Percentiles rank a stretch among this genome's conserved stretches.
These are phyloP conservation scores for Cladosporium sp. DNA, from an alignment of 2,329 filamentous ascomycete genomes.

Conservation along the genomic window DNA sequence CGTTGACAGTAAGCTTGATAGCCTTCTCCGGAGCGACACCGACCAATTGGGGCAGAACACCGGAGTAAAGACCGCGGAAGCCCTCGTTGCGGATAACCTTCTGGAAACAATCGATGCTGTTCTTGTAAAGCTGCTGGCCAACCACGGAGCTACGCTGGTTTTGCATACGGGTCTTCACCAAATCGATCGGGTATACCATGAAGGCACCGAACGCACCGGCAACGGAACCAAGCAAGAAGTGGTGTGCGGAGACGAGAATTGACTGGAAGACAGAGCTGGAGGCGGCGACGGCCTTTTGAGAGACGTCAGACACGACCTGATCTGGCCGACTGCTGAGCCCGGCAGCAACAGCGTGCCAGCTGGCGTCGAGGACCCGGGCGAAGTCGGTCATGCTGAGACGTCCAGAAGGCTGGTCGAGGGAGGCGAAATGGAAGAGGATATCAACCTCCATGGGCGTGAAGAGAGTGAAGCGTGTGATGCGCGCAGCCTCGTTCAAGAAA, in stretches of 20 bases:
- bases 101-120: conserved; percentile 89
- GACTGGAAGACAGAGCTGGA: conserved; percentile 58
- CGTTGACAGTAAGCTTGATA: conserved; percentile 98
- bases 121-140: conserved; percentile 89
- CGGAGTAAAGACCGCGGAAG: conserved; percentile 83
- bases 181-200: conserved; percentile 98
- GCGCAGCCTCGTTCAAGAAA: conserved; percentile 89
- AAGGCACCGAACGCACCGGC: conserved; percentile 97
- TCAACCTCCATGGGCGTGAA: conserved; percentile 99
- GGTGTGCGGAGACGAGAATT: conserved; percentile 74
- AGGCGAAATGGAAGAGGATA: conserved; percentile 97
- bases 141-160: conserved; percentile 84
- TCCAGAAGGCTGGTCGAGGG: conserved; percentile 83
- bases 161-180: conserved; percentile 98
- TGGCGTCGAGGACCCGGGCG: conserved; percentile 88
- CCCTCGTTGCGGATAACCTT: conserved; percentile 95
- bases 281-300: conserved; percentile 52
- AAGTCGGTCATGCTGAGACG: conserved; percentile 80
- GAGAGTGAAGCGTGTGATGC: conserved; percentile 85
- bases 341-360: conserved; percentile 65
- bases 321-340: conserved; percentile 45
- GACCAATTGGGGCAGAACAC: conserved; percentile 89
- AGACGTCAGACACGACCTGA: conserved; percentile 46
- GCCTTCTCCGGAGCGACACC: conserved; percentile 99
- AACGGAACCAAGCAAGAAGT: conserved; percentile 82